Evolutionary conservation across 306 rosid species (phyloP), one percentile per base, ranked within the genome.

Genomic region (Myrica gale): DNA sequence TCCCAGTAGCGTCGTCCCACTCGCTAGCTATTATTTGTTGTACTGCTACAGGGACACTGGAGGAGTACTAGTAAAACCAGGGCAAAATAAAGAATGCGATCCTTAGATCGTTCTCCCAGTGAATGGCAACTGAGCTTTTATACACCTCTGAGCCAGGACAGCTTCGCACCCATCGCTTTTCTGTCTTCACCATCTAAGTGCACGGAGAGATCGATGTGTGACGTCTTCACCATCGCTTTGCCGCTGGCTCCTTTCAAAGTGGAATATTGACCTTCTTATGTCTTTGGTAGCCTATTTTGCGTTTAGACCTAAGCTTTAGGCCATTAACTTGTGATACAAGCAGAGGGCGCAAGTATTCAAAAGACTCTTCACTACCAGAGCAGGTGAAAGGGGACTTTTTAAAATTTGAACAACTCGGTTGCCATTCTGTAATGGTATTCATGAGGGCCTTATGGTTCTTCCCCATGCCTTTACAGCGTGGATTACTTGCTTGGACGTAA

Each of bases 401-500:
- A 6, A 13, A 44, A 66, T 66, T 66, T 66, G 3, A 42, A 66
- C 46, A 42, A 39, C 20, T 66, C 42, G 4, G 21, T 76, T 43
- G 55, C 47, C 73, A 67, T 41, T 43, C 43, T 46, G 74, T 79
- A 65, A 74, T 76, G 82, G 45, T 72, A 17, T 57, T 81, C 84
- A 79, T 79, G 82, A 72, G 76, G 74, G 55, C 72, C 75, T 70
- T 71, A 76, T 37, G 70, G 50, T 45, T 80, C 54, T 70, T 47
- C 63, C 3, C 79, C 53, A 62, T 55, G 72, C 80, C 85, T 81
- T 87, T 83, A 81, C 84, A 68, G 83, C 48, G 73, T 75, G 83
- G 70, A 75, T 74, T 54, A 68, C 78, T 47, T 74, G 76, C 76
- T 54, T 42, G 74, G 72, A 76, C 71, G 79, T 61, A 76, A 45